phyloP scores from a whole-genome alignment of 257 asterid species.

The Ligustrum vulgare region DNA sequence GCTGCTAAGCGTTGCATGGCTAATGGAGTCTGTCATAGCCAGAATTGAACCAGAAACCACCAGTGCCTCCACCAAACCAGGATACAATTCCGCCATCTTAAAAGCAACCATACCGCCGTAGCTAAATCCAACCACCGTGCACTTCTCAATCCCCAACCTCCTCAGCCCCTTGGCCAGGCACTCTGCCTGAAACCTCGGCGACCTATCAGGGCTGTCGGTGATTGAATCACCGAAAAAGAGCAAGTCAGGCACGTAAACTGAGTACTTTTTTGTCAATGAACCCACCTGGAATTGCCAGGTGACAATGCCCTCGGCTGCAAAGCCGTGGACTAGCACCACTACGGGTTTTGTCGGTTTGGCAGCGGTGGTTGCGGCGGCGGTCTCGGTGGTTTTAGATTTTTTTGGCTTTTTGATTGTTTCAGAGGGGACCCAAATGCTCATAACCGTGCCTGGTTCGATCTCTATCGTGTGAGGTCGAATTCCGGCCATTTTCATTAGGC shows the following conservation, averaged over 20 bases:
- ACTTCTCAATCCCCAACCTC: conserved; percentile 62
- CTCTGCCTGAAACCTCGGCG: conserved; percentile 83
- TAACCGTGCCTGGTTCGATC: conserved; percentile 53
- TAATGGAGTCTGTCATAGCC: conserved; percentile 82
- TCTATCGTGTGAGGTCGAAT: conserved; percentile 50
- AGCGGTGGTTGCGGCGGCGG: not conserved
- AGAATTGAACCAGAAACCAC: conserved; percentile 75
- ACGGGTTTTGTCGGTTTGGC: conserved; percentile 53
- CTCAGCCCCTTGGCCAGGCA: conserved; percentile 60
- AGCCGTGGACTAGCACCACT: conserved; percentile 73
- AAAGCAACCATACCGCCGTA: conserved; percentile 98
- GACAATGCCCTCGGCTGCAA: conserved; percentile 77
- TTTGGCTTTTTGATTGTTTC: conserved; percentile 50
- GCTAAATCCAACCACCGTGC: conserved; percentile 83
- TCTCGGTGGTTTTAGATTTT: conserved; percentile 26
- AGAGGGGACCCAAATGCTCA: conserved; percentile 74
- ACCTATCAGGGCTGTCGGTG: conserved; percentile 61
- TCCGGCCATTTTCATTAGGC: conserved; percentile 76
- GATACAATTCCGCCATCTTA: conserved; percentile 78
- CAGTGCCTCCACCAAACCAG: conserved; percentile 60
- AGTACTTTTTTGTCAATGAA: conserved; percentile 60
- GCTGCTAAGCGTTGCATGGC: conserved; percentile 43
- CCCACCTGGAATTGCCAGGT: conserved; percentile 92
- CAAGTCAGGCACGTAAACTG: conserved; percentile 82
- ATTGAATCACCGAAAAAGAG: conserved; percentile 81